These are phyloP conservation scores for Pedinophyceae sp. DNA, from an alignment of 139 green algal genomes.

Conservation along the genomic window DNA sequence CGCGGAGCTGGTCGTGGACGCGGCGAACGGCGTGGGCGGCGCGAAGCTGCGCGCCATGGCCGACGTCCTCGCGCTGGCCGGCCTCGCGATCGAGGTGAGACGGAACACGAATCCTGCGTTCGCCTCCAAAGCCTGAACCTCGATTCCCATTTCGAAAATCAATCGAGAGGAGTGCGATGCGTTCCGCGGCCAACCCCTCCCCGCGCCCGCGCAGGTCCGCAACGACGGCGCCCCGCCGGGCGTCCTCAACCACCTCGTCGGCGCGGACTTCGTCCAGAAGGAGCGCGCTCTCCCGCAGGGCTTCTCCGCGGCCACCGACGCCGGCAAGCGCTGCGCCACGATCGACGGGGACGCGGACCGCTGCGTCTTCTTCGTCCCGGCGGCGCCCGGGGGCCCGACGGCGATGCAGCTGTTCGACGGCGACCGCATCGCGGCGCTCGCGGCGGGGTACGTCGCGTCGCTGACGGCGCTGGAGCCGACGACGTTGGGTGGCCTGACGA, in stretches of 20 bases:
- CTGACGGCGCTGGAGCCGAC: constrained; percentile 39
- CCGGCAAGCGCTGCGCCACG: constrained; percentile 33
- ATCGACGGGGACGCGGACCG: constrained; percentile 93
- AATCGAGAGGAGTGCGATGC: no score
- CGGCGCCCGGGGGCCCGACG: not conserved
- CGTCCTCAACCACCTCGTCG: constrained; percentile 65
- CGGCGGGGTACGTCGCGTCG: constrained; percentile 39
- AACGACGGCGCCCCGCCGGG: constrained; percentile 13
- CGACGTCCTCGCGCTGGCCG: constrained; percentile 14
- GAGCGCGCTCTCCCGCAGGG: constrained; percentile 33
- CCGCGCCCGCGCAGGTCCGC: not conserved
- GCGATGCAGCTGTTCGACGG: constrained; percentile 69
- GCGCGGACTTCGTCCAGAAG: constrained; percentile 93
- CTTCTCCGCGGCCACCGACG: constrained; percentile 18
- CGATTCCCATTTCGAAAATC: no score
- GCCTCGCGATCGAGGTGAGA: constrained; percentile 7
- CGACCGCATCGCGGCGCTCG: constrained; percentile 79
- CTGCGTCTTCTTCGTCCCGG: constrained; percentile 75
- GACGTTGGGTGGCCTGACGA: not conserved
- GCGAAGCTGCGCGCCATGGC: constrained; percentile 34
- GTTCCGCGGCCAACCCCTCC: not conserved
- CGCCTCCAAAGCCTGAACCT: constrained; percentile 9
- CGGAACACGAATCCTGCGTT: constrained; percentile 28
- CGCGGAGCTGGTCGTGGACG: constrained; percentile 49
- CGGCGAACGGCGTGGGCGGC: constrained; percentile 83